phyloP scores from a whole-genome alignment of 2,329 filamentous ascomycete genomes.

The Epicoccum nigrum region DNA sequence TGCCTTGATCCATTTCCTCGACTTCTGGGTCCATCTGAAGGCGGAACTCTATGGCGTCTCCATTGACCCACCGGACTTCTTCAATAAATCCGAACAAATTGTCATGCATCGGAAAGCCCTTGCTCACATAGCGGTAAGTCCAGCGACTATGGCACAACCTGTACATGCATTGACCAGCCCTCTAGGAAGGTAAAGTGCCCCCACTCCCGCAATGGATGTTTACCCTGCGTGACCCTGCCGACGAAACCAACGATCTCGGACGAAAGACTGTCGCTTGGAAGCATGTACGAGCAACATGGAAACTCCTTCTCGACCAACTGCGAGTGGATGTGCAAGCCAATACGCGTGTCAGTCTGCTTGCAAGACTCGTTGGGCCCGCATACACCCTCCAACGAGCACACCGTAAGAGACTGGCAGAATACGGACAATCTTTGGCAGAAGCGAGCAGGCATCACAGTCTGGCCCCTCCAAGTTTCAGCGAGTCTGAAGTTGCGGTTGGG shows the following conservation, averaged over 20 bases:
- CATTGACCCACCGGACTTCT: conserved; percentile 54
- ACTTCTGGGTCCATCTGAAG: conserved; percentile 58
- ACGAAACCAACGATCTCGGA: conserved; percentile 64
- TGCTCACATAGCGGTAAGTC: conserved; percentile 24
- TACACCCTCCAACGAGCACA: conserved; percentile 23
- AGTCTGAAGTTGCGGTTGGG: conserved; percentile 10
- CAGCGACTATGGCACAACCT: neutral
- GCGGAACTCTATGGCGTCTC: conserved; percentile 56
- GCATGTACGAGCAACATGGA: conserved; percentile 56
- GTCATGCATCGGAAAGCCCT: conserved; percentile 26
- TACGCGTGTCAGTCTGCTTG: conserved; percentile 27
- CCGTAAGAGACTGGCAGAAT: conserved; percentile 21
- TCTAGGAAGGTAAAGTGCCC: conserved; percentile 20
- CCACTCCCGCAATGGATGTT: conserved; percentile 49
- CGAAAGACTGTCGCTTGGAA: conserved; percentile 55
- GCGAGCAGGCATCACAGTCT: neutral
- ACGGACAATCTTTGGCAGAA: conserved; percentile 17
- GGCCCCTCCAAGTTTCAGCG: neutral
- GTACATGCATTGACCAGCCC: conserved; percentile 11
- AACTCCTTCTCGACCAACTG: conserved; percentile 22
- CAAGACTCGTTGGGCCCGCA: conserved; percentile 25
- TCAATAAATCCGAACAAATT: conserved; percentile 45
- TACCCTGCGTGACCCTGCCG: conserved; percentile 65
- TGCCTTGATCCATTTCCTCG: conserved; percentile 57
- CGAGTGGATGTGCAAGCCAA: conserved; percentile 20